These are phyloP conservation scores for Fusarium longipes DNA, from an alignment of 2,329 filamentous ascomycete species.

Conservation along the genomic window DNA sequence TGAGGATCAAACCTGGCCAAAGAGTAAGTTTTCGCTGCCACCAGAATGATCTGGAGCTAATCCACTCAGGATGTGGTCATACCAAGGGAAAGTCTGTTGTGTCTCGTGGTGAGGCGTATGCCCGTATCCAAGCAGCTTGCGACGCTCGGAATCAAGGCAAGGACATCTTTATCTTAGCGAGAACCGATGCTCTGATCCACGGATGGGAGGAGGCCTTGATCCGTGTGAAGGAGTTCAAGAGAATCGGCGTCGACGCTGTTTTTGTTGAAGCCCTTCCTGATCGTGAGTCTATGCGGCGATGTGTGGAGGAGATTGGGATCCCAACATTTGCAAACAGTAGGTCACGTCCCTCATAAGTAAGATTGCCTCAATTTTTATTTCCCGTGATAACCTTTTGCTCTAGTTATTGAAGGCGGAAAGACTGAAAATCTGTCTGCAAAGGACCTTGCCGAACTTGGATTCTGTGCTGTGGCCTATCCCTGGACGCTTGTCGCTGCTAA, in stretches of 20 bases:
- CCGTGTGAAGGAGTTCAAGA: slow-evolving; percentile 54
- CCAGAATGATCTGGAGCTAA: not conserved
- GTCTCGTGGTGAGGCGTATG: slow-evolving; percentile 57
- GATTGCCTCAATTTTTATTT: too few species aligned
- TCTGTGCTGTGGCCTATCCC: slow-evolving; percentile 56
- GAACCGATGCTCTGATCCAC: slow-evolving; percentile 56
- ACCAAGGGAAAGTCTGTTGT: slow-evolving; percentile 61
- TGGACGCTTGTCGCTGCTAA: slow-evolving; percentile 58
- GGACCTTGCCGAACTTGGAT: slow-evolving; percentile 53
- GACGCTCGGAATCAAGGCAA: slow-evolving; percentile 57
- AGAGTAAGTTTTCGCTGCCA: slow-evolving; percentile 49
- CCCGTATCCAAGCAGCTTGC: slow-evolving; percentile 57
- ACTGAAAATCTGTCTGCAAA: slow-evolving; percentile 51
- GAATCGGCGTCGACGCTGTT: slow-evolving; percentile 57
- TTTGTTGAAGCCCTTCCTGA: slow-evolving; percentile 58
- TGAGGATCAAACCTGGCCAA: slow-evolving; percentile 62
- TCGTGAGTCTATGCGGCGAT: slow-evolving; percentile 55
- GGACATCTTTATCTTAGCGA: slow-evolving; percentile 59
- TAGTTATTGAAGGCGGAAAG: slow-evolving; percentile 50
- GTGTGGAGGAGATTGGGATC: slow-evolving; percentile 52
- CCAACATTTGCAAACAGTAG: slow-evolving; percentile 55
- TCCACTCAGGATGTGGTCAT: slow-evolving; percentile 50
- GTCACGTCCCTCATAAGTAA: too few species aligned
- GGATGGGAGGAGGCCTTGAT: slow-evolving; percentile 59
- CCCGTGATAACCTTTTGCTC: too few species aligned